Evolutionary conservation across 2,329 filamentous ascomycete genomes (phyloP).

Genomic region (Penicillium sp.): DNA sequence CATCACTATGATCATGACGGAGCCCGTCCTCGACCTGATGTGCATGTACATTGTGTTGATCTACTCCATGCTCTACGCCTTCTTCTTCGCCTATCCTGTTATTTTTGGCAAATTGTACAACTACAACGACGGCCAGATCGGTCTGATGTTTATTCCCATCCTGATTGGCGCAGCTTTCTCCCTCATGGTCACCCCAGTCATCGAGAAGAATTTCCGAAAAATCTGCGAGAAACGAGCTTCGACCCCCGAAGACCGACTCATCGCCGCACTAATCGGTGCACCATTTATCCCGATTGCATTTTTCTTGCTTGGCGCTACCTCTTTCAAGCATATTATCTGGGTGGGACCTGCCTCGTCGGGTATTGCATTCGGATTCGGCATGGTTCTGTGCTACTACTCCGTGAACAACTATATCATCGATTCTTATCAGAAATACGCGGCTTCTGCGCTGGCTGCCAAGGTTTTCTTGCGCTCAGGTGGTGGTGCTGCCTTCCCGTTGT

Average conservation of each 20-base stretch:
- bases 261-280: slow-evolving; percentile 70
- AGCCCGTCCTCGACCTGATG: slow-evolving; percentile 42
- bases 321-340: slow-evolving; percentile 57
- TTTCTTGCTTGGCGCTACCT: slow-evolving; percentile 63
- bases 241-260: slow-evolving; percentile 69
- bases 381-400: slow-evolving; percentile 75
- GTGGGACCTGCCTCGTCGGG: slow-evolving; percentile 58
- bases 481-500: slow-evolving; percentile 70
- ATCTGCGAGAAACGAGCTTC: slow-evolving; percentile 61
- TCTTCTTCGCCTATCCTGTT: slow-evolving; percentile 53
- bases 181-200: slow-evolving; percentile 35
- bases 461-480: slow-evolving; percentile 55
- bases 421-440: slow-evolving; percentile 46
- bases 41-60: slow-evolving; percentile 72
- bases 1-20: slow-evolving; percentile 74
- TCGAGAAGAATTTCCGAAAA: slow-evolving; percentile 74
- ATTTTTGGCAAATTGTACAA: slow-evolving; percentile 70
- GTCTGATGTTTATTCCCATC: slow-evolving; percentile 44
- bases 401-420: slow-evolving; percentile 74
- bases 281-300: slow-evolving; percentile 65
- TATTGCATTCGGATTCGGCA: slow-evolving; percentile 70
- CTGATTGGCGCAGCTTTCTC: slow-evolving; percentile 33
- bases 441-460: slow-evolving; percentile 46
- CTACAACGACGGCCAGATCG: slow-evolving; percentile 37
- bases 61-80: slow-evolving; percentile 49